Evolutionary conservation across 75 land plant genomes (phyloP).

Genomic region (Cryptomeria japonica): DNA sequence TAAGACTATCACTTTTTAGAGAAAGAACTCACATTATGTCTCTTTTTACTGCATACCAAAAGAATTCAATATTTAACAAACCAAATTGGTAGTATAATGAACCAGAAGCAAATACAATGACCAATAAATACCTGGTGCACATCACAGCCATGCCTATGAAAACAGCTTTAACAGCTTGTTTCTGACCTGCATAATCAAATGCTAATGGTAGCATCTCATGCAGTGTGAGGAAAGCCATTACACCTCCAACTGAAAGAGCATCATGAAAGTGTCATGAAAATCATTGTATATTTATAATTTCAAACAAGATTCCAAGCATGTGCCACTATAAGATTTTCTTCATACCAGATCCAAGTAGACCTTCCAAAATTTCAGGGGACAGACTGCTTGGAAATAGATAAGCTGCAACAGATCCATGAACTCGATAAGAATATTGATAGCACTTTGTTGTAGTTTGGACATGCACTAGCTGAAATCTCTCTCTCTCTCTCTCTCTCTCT

Average conservation of each 20-base stretch:
- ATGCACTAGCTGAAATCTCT: background rate
- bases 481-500: no score
- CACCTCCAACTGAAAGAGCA: slow-evolving; percentile 81
- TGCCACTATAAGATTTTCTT: background rate
- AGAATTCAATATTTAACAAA: background rate
- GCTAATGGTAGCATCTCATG: slow-evolving; percentile 98
- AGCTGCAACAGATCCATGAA: slow-evolving; percentile 41
- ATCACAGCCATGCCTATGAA: slow-evolving; percentile 98
- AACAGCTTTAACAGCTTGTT: slow-evolving; percentile 92
- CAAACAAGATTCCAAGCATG: background rate
- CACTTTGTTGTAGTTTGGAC: background rate
- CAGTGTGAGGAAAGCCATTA: slow-evolving; percentile 95
- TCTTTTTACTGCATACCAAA: background rate
- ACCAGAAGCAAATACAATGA: background rate
- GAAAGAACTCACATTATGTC: background rate
- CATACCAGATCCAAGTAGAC: slow-evolving; percentile 85
- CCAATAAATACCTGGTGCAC: slow-evolving; percentile 74
- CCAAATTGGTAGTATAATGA: background rate
- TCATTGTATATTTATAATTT: background rate
- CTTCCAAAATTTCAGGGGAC: slow-evolving; percentile 81
- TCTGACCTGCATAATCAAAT: slow-evolving; percentile 95
- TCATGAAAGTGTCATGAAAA: slow-evolving; percentile 8
- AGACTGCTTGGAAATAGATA: slow-evolving; percentile 84
- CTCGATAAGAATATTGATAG: background rate
- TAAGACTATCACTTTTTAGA: background rate